A percentile compares a stretch with the other conserved stretches of the same genome.
Evolutionary conservation across 2,329 filamentous ascomycete genomes (phyloP).

Genomic region (Pseudogymnoascus sp.): DNA sequence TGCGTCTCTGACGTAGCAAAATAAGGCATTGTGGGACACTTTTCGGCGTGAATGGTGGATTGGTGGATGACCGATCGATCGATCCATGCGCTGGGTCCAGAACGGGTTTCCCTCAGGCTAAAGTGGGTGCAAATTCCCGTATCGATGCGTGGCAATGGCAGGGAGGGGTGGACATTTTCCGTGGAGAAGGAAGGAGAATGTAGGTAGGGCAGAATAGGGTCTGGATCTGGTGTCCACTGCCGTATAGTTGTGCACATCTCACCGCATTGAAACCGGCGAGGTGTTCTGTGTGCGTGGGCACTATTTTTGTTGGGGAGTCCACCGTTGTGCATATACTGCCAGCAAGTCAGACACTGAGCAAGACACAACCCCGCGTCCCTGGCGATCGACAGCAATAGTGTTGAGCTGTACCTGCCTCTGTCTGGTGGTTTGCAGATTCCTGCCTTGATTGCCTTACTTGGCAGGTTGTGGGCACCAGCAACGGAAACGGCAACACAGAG

Average conservation of each 20-base stretch:
- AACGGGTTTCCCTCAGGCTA: not conserved
- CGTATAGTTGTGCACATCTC: not conserved
- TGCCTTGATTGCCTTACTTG: not conserved
- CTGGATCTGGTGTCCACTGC: not conserved
- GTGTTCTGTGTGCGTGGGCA: not conserved
- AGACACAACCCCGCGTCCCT: not conserved
- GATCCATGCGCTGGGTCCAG: not conserved
- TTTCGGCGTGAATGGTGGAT: not conserved
- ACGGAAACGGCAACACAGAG: not conserved
- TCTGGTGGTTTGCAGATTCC: not conserved
- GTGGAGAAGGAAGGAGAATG: constrained; percentile 1
- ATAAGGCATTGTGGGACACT: not conserved
- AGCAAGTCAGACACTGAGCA: not conserved
- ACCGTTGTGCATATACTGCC: not conserved
- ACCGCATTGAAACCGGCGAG: not conserved
- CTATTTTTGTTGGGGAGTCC: not conserved
- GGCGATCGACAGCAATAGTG: not conserved
- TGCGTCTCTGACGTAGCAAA: constrained; percentile 2
- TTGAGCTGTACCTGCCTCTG: not conserved
- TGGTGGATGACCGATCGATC: not conserved
- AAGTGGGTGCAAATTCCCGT: not conserved
- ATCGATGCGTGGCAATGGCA: not conserved
- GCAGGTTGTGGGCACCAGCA: not conserved
- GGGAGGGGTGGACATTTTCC: not conserved
- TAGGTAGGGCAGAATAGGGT: not conserved